Evolutionary conservation across 2,329 filamentous ascomycete genomes (phyloP), one percentile per base, ranked within the genome.

Genomic region (Thelonectria rubi): DNA sequence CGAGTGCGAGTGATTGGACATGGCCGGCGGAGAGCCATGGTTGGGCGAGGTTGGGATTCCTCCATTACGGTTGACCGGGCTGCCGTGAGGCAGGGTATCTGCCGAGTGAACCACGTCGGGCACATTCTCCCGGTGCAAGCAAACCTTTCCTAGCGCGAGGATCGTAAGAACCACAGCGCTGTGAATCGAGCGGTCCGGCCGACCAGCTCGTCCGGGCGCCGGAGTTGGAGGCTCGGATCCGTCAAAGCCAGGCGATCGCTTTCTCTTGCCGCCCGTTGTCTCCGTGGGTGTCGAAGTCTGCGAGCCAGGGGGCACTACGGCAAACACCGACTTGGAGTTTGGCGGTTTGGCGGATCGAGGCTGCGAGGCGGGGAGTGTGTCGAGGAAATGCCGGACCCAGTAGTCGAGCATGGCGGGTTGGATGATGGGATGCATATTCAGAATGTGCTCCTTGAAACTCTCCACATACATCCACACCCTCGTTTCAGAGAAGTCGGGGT

Each of bases 121-220:
- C 3, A 89, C 80, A 64, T 78, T 80, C 0, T 82, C 80, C 46
- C 80, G 82, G 66, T 84, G 77, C 9, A 81, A 74, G 69, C 92
- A 94, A 12, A 98, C 91, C 72, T 93, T 93, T 17, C 95, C 95
- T 6, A 99, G 80, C 0, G 94, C 94, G 55, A 98, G 82, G 1
- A 97, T 87, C 4, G 94, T 82, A 2, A 97, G 83, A 1, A 97
- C 86, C 40, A 98, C 83, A 0, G 93, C 93, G 67, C 92, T 97
- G 55, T 88, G 85, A 15, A 95, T 88, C 8, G 90, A 92, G 54
- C 89, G 82, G 66, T 84, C 85, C 3, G 87, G 86, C 58, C 80
- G 80, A 3, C 81, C 80, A 7, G 79, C 76, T 67, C 82, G 84
- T 34, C 64, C 64, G 32, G 62, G 64, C 17, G 65, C 63, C 62